These are phyloP conservation scores for Prunus davidiana DNA, from an alignment of 306 rosid genomes.

Conservation along the genomic window DNA sequence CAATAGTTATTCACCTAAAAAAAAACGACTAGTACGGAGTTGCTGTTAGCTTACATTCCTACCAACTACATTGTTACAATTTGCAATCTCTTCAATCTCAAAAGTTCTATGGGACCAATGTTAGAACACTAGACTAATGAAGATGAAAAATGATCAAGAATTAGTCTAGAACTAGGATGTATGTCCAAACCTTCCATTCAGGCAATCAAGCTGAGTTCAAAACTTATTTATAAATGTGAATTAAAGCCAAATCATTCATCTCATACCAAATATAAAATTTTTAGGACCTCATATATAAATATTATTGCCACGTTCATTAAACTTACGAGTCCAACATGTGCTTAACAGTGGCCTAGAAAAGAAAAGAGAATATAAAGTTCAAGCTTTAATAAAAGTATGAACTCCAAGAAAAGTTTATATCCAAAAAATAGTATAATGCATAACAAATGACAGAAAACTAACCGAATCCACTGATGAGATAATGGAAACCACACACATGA, in stretches of 20 bases:
- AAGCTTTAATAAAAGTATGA: background rate
- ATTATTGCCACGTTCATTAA: background rate
- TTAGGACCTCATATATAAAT: background rate
- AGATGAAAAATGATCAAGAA: background rate
- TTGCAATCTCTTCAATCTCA: background rate
- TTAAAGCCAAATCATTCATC: background rate
- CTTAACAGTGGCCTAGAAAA: background rate
- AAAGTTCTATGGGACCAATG: background rate
- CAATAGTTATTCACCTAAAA: background rate
- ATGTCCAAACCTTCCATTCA: background rate
- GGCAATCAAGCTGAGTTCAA: background rate
- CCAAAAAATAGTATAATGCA: constrained; percentile 4
- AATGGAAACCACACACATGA: constrained; percentile 91
- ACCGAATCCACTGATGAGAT: constrained; percentile 97
- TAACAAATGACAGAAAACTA: constrained; percentile 43
- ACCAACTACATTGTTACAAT: background rate
- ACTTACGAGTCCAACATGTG: background rate
- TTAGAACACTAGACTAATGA: background rate
- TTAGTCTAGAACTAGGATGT: background rate
- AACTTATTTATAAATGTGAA: background rate
- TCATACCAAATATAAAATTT: background rate
- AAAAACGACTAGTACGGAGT: background rate
- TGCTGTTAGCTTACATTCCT: background rate
- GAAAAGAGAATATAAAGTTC: constrained; percentile 7
- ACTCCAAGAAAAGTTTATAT: constrained; percentile 10